Evolutionary conservation across 192 early-diverging fungal species (phyloP).

Genomic region (Kickxella alabastrina): DNA sequence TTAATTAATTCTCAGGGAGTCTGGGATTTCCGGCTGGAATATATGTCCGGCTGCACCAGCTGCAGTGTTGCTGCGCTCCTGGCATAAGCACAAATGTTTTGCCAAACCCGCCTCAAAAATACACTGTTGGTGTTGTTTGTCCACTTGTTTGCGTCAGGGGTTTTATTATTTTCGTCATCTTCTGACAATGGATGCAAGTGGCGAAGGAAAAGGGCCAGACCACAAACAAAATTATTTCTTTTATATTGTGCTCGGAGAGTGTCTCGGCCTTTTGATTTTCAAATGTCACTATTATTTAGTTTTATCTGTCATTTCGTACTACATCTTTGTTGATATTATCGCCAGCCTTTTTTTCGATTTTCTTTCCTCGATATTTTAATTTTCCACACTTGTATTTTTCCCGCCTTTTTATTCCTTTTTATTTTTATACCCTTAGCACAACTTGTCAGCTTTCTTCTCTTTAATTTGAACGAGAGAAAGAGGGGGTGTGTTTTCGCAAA

Average conservation of each 20-base stretch:
- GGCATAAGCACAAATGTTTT: neutral
- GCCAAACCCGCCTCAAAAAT: neutral
- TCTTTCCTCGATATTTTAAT: slow-evolving; percentile 1
- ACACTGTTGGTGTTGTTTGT: too few species aligned
- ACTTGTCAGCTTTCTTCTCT: neutral
- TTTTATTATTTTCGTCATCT: neutral
- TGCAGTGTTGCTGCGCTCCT: neutral
- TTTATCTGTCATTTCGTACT: too few species aligned
- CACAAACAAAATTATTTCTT: too few species aligned
- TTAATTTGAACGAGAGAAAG: neutral
- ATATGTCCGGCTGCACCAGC: slow-evolving; percentile 1
- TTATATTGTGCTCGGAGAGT: too few species aligned
- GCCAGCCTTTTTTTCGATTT: neutral
- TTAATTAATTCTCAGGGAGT: too few species aligned
- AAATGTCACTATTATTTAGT: too few species aligned
- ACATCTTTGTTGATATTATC: slow-evolving; percentile 2
- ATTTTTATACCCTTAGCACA: neutral
- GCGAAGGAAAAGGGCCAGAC: too few species aligned
- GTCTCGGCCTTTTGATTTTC: too few species aligned
- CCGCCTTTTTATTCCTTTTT: neutral
- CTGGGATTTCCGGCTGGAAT: too few species aligned
- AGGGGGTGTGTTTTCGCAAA: too few species aligned
- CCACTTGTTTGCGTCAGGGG: neutral
- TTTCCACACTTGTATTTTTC: too few species aligned
- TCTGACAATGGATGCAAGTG: too few species aligned